A percentile compares a stretch with the other conserved stretches of the same genome.
Evolutionary conservation across 306 rosid genomes (phyloP).

Genomic region (Quercus robur): DNA sequence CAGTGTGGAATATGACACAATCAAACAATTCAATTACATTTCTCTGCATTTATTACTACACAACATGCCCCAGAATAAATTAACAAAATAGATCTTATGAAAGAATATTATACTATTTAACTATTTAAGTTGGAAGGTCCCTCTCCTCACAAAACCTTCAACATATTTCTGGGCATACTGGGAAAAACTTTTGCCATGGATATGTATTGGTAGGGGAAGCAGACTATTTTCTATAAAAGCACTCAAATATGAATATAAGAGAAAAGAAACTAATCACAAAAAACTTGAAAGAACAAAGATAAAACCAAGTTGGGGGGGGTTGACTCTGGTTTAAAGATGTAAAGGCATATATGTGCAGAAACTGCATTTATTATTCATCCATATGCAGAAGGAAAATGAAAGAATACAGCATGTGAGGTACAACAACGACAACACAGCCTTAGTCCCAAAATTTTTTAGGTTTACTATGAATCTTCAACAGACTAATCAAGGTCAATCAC

Average conservation of each 20-base stretch:
- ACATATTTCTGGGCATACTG: neutral
- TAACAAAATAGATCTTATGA: neutral
- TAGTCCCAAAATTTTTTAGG: too few species aligned
- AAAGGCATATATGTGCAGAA: neutral
- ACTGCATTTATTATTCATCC: neutral
- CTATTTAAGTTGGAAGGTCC: neutral
- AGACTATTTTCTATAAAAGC: neutral
- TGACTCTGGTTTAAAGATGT: neutral
- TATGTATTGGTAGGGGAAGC: neutral
- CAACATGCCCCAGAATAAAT: neutral
- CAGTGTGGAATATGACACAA: neutral
- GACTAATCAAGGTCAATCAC: neutral
- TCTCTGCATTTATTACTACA: neutral
- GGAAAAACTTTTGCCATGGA: neutral
- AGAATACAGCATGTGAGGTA: neutral
- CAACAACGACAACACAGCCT: too few species aligned
- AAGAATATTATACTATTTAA: neutral
- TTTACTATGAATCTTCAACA: too few species aligned
- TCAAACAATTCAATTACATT: neutral
- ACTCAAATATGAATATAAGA: neutral
- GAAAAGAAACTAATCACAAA: neutral
- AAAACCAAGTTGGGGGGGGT: neutral
- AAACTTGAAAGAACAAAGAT: neutral
- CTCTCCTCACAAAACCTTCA: neutral
- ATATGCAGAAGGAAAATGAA: neutral